These are phyloP conservation scores for Piromyces sp. DNA, from an alignment of 192 early-diverging fungal genomes.

Conservation along the genomic window DNA sequence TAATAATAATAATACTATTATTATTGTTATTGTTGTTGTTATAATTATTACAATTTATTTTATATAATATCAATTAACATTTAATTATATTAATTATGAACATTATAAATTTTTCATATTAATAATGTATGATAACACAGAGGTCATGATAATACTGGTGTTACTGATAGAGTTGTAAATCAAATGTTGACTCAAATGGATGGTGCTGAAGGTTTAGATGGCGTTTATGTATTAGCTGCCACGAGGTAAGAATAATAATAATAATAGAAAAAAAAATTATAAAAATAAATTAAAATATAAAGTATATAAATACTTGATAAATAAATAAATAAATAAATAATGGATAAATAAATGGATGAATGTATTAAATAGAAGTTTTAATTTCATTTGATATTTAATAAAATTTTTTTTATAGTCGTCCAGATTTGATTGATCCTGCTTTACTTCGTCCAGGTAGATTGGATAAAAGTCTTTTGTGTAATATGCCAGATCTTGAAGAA, in stretches of 20 bases:
- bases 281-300: no score
- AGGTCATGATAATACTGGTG: conserved; percentile 96
- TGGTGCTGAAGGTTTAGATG: conserved; percentile 86
- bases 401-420: conserved; percentile 24
- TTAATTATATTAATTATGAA: no score
- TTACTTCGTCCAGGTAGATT: conserved; percentile 63
- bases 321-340: no score
- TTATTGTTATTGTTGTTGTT: no score
- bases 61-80: no score
- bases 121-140: no score
- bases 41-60: no score
- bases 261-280: neutral
- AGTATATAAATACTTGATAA: no score
- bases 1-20: neutral
- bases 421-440: conserved; percentile 71
- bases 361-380: no score
- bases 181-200: conserved; percentile 98
- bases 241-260: conserved; percentile 31
- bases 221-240: conserved; percentile 92
- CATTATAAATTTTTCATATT: no score
- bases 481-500: conserved; percentile 57
- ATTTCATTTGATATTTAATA: neutral
- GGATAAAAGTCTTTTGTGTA: conserved; percentile 71
- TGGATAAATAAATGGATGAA: no score
- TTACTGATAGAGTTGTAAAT: conserved; percentile 96